Evolutionary conservation across 306 rosid genomes (phyloP).

Genomic region (Prunus mongolica): DNA sequence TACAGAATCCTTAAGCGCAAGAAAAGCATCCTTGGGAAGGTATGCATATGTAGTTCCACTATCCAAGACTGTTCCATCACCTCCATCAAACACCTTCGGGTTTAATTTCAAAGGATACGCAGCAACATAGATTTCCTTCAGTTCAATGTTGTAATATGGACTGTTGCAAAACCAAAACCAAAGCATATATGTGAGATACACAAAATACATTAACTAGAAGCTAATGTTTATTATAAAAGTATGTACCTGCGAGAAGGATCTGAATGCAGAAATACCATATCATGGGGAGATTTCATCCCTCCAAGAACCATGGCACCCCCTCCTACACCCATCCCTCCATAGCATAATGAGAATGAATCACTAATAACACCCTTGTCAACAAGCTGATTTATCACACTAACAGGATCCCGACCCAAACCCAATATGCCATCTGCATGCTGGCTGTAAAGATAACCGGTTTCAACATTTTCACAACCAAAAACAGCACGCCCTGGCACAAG

Average conservation of each 20-base stretch:
- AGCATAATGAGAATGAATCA: slow-evolving; percentile 49
- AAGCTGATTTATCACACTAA: slow-evolving; percentile 54
- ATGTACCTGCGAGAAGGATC: slow-evolving; percentile 41
- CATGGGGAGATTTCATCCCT: slow-evolving; percentile 38
- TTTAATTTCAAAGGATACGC: slow-evolving; percentile 42
- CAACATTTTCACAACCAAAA: slow-evolving; percentile 49
- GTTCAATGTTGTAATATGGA: slow-evolving; percentile 48
- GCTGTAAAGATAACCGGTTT: slow-evolving; percentile 49
- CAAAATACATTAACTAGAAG: slow-evolving; percentile 15
- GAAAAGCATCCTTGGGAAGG: slow-evolving; percentile 41
- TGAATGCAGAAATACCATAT: slow-evolving; percentile 46
- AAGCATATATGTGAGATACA: slow-evolving; percentile 34
- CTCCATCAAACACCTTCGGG: slow-evolving; percentile 36
- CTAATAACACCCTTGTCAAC: slow-evolving; percentile 43
- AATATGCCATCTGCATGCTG: slow-evolving; percentile 55
- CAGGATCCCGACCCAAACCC: slow-evolving; percentile 50
- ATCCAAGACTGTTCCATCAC: slow-evolving; percentile 52
- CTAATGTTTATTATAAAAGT: background rate
- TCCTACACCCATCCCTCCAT: slow-evolving; percentile 56
- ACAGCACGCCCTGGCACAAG: slow-evolving; percentile 48
- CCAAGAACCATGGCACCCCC: slow-evolving; percentile 61
- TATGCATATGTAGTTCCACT: slow-evolving; percentile 60
- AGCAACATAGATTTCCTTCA: slow-evolving; percentile 44
- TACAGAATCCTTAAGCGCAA: slow-evolving; percentile 41
- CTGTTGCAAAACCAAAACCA: slow-evolving; percentile 42